Evolutionary conservation across 768 basidiomycete species (phyloP), one percentile per base, ranked within the genome.

Genomic region (Cytidiella melzeri): DNA sequence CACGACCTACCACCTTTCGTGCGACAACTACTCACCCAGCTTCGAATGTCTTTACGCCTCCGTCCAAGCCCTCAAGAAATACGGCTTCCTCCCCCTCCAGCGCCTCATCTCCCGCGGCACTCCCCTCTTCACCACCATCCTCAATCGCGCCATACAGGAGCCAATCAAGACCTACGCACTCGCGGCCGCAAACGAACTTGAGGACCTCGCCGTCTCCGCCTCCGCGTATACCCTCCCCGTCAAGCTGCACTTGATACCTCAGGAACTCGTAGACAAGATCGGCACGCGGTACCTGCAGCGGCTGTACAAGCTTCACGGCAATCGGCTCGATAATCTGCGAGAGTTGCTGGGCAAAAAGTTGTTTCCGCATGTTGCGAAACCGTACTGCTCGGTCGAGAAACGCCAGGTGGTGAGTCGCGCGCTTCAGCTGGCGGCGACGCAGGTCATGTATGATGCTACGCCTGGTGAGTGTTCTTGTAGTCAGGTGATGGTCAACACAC

Each of bases 131-230:
- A 40, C 48, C 12, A 58, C 69, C 24, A 53, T 73, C 41, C 62
- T 70, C 27, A 60, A 64, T 1, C 59, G 61, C 39, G 67, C 70
- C 10, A 70, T 66, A 6, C 50, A 64, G 15, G 54, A 47, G 18
- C 71, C 74, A 4, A 56, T 75, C 19, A 66, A 72, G 2, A 54
- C 73, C 1, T 79, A 73, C 56, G 59, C 71, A 0, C 62, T 76
- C 13, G 75, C 72, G 1, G 70, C 63, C 12, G 45, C 52, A n/a
- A 50, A 66, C 55, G 47, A 61, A 28, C 61, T 77, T 12, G 55
- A 70, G 36, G 57, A 64, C 1, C 64, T 79, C 21, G 74, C 75
- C 1, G 63, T 67, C 13, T 55, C 59, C 18, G 54, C 67, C 3
- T 74, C 73, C 9, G 61, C 68, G 11, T 66, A 69, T 53, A 65